These are phyloP conservation scores for Vigna unguiculata DNA, from an alignment of 306 rosid genomes.

Conservation along the genomic window DNA sequence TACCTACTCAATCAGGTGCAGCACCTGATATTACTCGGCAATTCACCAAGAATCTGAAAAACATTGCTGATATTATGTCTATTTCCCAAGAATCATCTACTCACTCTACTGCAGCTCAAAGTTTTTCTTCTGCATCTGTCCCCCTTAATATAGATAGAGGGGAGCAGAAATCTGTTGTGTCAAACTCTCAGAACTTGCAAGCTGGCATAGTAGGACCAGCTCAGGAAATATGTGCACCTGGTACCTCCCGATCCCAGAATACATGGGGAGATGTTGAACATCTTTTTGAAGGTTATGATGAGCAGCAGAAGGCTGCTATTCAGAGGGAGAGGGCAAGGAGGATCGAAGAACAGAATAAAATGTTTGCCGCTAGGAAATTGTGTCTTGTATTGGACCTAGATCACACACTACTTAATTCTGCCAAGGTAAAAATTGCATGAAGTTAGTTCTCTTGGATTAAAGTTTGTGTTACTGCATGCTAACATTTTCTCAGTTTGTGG, in stretches of 20 bases:
- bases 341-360: conserved; percentile 90
- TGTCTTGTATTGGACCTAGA: conserved; percentile 98
- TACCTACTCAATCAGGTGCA: conserved; percentile 53
- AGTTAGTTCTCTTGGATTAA: conserved; percentile 33
- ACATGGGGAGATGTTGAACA: conserved; percentile 92
- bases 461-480: conserved; percentile 40
- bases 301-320: conserved; percentile 90
- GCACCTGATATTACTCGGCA: conserved; percentile 77
- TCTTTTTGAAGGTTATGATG: conserved; percentile 89
- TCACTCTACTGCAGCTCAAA: conserved; percentile 54
- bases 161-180: conserved; percentile 54
- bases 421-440: conserved; percentile 72
- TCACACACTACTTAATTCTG: conserved; percentile 98
- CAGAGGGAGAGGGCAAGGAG: conserved; percentile 97
- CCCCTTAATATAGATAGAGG: conserved; percentile 57
- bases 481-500: conserved; percentile 76
- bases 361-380: conserved; percentile 87
- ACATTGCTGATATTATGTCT: conserved; percentile 82
- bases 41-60: conserved; percentile 84
- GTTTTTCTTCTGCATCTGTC: conserved; percentile 57
- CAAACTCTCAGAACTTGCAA: conserved; percentile 58
- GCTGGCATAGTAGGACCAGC: conserved; percentile 48
- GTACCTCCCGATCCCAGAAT: conserved; percentile 60
- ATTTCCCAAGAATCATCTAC: conserved; percentile 66
- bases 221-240: conserved; percentile 55